These are phyloP conservation scores for Penicillium crustosum DNA, from an alignment of 2,329 filamentous ascomycete species.

Conservation along the genomic window DNA sequence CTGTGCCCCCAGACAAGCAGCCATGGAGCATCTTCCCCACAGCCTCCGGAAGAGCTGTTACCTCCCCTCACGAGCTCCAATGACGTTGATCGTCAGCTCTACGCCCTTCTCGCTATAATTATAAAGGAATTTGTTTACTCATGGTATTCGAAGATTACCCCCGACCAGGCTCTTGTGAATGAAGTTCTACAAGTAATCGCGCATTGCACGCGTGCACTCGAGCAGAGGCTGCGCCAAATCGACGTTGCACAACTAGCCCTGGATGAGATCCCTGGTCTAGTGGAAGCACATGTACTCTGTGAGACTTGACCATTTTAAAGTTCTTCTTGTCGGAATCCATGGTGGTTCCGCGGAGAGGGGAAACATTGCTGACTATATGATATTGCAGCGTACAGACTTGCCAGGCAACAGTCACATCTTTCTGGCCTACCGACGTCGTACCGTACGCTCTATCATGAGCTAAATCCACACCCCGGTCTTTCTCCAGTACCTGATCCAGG, in stretches of 20 bases:
- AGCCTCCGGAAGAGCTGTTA: conserved; percentile 75
- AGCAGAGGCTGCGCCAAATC: conserved; percentile 78
- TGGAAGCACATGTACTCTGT: conserved; percentile 82
- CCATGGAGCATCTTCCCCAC: conserved; percentile 55
- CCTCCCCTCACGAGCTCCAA: conserved; percentile 93
- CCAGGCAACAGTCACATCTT: conserved; percentile 59
- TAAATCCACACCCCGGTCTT: conserved; percentile 77
- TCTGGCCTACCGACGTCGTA: conserved; percentile 62
- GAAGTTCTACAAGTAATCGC: conserved; percentile 89
- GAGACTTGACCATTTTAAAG: conserved; percentile 27
- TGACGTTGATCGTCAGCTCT: conserved; percentile 88
- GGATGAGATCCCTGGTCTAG: conserved; percentile 80
- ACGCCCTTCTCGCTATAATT: conserved; percentile 86
- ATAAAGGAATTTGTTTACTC: conserved; percentile 85
- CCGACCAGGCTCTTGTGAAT: conserved; percentile 82
- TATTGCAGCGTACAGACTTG: conserved; percentile 67
- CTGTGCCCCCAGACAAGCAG: conserved; percentile 67
- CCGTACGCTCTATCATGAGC: conserved; percentile 75
- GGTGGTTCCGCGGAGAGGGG: conserved; percentile 22
- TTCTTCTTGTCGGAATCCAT: conserved; percentile 3
- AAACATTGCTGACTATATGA: conserved; percentile 25
- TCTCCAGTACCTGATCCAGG: conserved; percentile 68
- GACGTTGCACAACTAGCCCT: conserved; percentile 80
- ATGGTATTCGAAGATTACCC: conserved; percentile 92
- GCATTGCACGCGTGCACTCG: conserved; percentile 82